These are phyloP conservation scores for Meripilus lineatus DNA, from an alignment of 1,284 basidiomycete species.

Conservation along the genomic window DNA sequence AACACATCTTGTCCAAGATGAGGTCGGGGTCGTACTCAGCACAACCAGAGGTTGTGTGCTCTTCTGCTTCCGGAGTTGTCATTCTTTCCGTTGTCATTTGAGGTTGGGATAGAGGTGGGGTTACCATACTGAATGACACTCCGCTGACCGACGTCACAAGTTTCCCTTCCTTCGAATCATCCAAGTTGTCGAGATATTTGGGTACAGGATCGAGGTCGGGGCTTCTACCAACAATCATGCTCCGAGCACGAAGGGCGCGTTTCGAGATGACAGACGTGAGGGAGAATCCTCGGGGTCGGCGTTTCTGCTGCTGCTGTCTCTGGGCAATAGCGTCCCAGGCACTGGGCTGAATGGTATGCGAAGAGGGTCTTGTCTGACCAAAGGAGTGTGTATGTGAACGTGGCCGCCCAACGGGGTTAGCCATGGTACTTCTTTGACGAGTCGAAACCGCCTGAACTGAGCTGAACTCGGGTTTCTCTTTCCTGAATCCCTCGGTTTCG, in stretches of 20 bases:
- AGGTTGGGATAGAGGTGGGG: not conserved
- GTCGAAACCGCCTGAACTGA: too few species aligned
- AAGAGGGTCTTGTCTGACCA: not conserved
- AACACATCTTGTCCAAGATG: conserved; percentile 27
- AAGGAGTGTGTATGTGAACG: conserved; percentile 5
- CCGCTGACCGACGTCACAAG: conserved; percentile 6
- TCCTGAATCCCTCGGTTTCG: too few species aligned
- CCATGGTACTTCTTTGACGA: too few species aligned
- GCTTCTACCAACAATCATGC: conserved; percentile 14
- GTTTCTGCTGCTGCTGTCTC: too few species aligned
- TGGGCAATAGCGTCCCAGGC: not conserved
- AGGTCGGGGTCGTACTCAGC: conserved; percentile 20
- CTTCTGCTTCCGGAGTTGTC: conserved; percentile 3
- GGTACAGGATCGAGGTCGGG: not conserved
- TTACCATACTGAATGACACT: conserved; percentile 7
- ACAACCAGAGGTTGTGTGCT: conserved; percentile 11
- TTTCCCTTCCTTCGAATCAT: not conserved
- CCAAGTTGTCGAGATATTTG: not conserved
- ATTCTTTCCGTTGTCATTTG: conserved; percentile 8
- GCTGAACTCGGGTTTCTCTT: too few species aligned
- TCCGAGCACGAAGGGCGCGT: conserved; percentile 16
- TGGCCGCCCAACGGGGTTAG: not conserved
- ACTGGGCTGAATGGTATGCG: not conserved
- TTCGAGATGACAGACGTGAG: conserved; percentile 24
- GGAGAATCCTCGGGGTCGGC: conserved; percentile 23